Evolutionary conservation across 2,329 filamentous ascomycete genomes (phyloP).

Genomic region (Diaporthe batatas): DNA sequence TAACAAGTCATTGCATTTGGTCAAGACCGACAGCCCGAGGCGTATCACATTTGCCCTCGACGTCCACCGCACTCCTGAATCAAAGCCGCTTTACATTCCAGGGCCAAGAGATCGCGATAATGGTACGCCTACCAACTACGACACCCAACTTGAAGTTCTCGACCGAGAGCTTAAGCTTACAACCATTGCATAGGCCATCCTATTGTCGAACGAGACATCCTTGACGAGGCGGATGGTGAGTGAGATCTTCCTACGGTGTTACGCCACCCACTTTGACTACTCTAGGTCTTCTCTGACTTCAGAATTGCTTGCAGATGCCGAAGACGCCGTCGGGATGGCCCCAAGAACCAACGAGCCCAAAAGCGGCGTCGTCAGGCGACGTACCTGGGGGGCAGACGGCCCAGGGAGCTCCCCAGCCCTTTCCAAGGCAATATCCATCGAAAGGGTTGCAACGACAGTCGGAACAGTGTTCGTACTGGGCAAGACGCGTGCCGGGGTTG

Average conservation of each 20-base stretch:
- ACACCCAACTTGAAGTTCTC: neutral
- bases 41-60: conserved; percentile 16
- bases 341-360: neutral
- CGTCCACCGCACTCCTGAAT: neutral
- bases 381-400: conserved; percentile 20
- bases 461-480: conserved; percentile 45
- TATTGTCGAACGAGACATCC: conserved; percentile 21
- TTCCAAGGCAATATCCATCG: conserved; percentile 44
- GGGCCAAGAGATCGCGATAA: conserved; percentile 36
- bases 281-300: neutral
- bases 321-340: neutral
- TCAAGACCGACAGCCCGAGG: conserved; percentile 14
- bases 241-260: neutral
- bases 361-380: conserved; percentile 3
- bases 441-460: conserved; percentile 49
- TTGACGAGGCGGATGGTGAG: conserved; percentile 11
- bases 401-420: conserved; percentile 37
- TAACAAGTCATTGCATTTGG: conserved; percentile 1
- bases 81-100: conserved; percentile 44
- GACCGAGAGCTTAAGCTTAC: neutral
- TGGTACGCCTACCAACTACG: neutral
- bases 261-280: neutral
- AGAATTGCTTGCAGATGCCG: neutral
- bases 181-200: neutral
- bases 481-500: conserved; percentile 15